A percentile compares a stretch with the other conserved stretches of the same genome.
Conservation (phyloP, 257 asterid genomes). For the Salvia splendens region DNA sequence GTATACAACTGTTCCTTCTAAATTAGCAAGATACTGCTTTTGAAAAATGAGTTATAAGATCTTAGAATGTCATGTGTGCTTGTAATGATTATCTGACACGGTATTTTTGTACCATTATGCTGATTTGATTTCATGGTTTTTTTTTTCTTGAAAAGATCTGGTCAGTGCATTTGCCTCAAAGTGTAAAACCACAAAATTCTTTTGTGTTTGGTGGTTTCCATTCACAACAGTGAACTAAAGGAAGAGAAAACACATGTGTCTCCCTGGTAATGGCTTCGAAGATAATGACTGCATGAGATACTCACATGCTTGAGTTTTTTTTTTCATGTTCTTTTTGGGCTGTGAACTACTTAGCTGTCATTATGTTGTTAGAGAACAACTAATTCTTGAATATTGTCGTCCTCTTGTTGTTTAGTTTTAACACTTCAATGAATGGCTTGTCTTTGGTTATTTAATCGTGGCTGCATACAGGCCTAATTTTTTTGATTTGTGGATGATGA, state of each 20-base stretch:
- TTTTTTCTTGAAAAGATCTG: neutral
- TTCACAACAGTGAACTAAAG: neutral
- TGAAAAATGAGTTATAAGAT: neutral
- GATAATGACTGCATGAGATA: neutral
- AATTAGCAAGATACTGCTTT: neutral
- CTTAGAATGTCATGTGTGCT: neutral
- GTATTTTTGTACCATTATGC: neutral
- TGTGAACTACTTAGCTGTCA: neutral
- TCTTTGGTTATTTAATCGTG: no score
- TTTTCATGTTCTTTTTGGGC: neutral
- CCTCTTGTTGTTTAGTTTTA: no score
- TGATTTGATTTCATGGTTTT: neutral
- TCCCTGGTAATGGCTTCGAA: neutral
- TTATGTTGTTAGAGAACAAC: neutral
- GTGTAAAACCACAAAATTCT: no score
- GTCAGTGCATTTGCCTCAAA: neutral
- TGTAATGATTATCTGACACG: neutral
- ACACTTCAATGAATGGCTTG: no score
- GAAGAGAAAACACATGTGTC: neutral
- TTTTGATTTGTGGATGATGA: no score
- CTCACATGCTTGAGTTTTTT: neutral
- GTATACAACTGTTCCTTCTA: neutral
- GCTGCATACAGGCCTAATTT: no score
- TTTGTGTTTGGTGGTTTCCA: neutral
- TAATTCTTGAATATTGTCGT: neutral